phyloP scores from a whole-genome alignment of 2,329 filamentous ascomycete species.

The Hypoxylon sp. region DNA sequence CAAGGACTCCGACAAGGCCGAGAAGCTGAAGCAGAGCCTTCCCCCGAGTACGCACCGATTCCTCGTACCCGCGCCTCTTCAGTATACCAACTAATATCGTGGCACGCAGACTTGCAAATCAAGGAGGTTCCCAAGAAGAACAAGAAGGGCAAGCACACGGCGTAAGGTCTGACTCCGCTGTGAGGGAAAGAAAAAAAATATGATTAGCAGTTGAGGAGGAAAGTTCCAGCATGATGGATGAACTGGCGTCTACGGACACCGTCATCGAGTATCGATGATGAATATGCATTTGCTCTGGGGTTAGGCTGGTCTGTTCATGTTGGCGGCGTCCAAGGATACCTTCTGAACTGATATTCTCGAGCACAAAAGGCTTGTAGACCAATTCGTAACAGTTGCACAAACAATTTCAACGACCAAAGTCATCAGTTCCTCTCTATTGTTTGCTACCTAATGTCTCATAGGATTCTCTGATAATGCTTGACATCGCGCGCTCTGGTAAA shows the following conservation, averaged over 20 bases:
- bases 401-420: conserved; percentile 25
- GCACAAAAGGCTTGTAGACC: conserved; percentile 50
- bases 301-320: conserved; percentile 55
- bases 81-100: conserved; percentile 41
- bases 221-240: conserved; percentile 38
- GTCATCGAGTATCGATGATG: conserved; percentile 33
- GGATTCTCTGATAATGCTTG: conserved; percentile 51
- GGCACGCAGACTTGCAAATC: conserved; percentile 61
- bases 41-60: conserved; percentile 82
- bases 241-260: conserved; percentile 25
- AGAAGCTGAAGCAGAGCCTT: conserved; percentile 99
- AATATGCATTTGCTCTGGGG: conserved; percentile 46
- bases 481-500: conserved; percentile 43
- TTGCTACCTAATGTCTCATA: conserved; percentile 39
- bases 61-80: neutral
- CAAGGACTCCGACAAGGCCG: conserved; percentile 99
- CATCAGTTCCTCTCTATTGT: conserved; percentile 1
- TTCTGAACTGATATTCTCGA: conserved; percentile 60
- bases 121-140: conserved; percentile 68
- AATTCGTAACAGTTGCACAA: conserved; percentile 49
- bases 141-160: conserved; percentile 59
- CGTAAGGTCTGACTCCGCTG: conserved; percentile 22
- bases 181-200: conserved; percentile 34
- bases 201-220: conserved; percentile 33
- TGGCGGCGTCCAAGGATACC: conserved; percentile 68